phyloP scores from a whole-genome alignment of 352 stramenopile genomes.

The Elongisporangium prolatum region DNA sequence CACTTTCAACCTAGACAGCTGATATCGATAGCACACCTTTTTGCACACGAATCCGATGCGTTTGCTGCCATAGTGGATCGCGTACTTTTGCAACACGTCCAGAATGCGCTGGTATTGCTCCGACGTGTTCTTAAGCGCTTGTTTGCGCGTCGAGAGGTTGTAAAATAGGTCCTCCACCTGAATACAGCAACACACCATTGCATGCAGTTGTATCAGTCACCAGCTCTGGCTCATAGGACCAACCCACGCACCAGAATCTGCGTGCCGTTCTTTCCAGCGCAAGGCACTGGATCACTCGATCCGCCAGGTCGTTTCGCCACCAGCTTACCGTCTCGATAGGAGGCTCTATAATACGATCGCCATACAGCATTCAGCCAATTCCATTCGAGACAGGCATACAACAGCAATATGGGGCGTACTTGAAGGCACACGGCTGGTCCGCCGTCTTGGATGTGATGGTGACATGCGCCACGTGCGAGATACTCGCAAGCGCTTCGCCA shows the following conservation, averaged over 20 bases:
- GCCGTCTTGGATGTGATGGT: conserved; percentile 86
- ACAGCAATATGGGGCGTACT: conserved; percentile 29
- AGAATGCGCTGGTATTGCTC: conserved; percentile 95
- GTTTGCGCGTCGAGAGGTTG: conserved; percentile 93
- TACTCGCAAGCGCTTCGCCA: conserved; percentile 97
- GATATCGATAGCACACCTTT: conserved; percentile 43
- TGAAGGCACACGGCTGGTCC: conserved; percentile 76
- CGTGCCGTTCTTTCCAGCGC: conserved; percentile 77
- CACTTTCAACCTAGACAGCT: neutral
- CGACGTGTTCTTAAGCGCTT: conserved; percentile 89
- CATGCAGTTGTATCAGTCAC: neutral
- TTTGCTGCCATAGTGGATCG: conserved; percentile 88
- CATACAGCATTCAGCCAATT: neutral
- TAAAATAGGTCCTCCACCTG: conserved; percentile 98
- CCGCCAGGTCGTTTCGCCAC: conserved; percentile 67
- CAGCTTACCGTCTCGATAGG: conserved; percentile 90
- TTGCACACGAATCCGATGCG: conserved; percentile 95
- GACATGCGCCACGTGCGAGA: conserved; percentile 94
- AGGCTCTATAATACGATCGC: conserved; percentile 46
- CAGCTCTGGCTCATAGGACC: neutral
- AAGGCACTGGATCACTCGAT: conserved; percentile 57
- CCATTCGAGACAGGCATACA: conserved; percentile 1
- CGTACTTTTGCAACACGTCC: conserved; percentile 96
- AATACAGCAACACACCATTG: neutral
- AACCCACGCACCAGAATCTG: conserved; percentile 50